These are phyloP conservation scores for Ustilago hordei DNA, from an alignment of 1,284 basidiomycete genomes.

Conservation along the genomic window DNA sequence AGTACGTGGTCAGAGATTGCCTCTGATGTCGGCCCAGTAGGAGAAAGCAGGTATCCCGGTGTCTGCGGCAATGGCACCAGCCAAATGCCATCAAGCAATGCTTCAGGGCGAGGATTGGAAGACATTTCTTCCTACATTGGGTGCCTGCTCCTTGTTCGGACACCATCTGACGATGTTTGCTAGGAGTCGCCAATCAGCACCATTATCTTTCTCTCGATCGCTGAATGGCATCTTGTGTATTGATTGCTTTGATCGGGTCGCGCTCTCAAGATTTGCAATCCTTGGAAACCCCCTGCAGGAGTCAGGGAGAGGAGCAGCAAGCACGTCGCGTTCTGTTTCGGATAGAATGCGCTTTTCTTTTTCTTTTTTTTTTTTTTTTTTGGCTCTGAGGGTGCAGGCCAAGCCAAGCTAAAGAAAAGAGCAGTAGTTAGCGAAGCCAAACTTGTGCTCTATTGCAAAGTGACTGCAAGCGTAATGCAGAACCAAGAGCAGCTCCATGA, in stretches of 20 bases:
- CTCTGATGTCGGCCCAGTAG: not conserved
- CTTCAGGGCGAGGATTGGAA: too few species aligned
- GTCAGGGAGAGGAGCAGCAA: not conserved
- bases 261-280: constrained; percentile 7
- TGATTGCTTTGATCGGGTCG: not conserved
- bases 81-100: not conserved
- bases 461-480: constrained; percentile 5
- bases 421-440: not conserved
- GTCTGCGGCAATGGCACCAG: not conserved
- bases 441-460: not conserved
- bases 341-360: too few species aligned
- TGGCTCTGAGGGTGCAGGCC: not conserved
- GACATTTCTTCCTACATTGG: too few species aligned
- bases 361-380: not conserved
- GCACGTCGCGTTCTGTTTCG: not conserved
- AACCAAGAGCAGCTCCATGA: not conserved
- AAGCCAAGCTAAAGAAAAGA: constrained; percentile 6
- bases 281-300: constrained; percentile 9
- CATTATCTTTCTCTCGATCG: not conserved
- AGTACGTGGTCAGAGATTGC: not conserved
- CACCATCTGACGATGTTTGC: constrained; percentile 1
- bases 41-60: not conserved
- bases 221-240: not conserved
- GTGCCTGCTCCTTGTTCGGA: not conserved
- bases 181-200: not conserved